These are phyloP conservation scores for Alternaria triticina DNA, from an alignment of 2,329 filamentous ascomycete species.

Conservation along the genomic window DNA sequence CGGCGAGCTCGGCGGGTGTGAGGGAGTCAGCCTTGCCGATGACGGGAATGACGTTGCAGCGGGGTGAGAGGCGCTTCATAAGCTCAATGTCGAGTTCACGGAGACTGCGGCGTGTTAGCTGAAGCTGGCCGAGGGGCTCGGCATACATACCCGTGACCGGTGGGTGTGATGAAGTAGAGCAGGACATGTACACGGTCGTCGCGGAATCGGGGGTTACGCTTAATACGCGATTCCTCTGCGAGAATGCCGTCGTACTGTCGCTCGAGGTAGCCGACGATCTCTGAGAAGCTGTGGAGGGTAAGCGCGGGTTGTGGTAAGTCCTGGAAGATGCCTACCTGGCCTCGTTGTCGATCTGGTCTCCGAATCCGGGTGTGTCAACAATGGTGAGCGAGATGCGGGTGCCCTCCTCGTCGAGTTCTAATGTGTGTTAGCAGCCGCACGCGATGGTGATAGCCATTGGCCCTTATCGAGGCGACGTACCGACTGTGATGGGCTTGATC, in stretches of 20 bases:
- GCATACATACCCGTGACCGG: constrained; percentile 79
- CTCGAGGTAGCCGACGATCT: constrained; percentile 98
- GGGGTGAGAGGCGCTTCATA: constrained; percentile 98
- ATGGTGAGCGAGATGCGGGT: constrained; percentile 98
- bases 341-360: constrained; percentile 99
- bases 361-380: constrained; percentile 97
- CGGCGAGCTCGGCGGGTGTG: constrained; percentile 92
- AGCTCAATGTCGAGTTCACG: constrained; percentile 99
- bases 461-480: constrained; percentile 59
- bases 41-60: constrained; percentile 98
- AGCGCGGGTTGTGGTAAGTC: constrained; percentile 14
- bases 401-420: constrained; percentile 94
- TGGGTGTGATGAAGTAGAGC: constrained; percentile 99
- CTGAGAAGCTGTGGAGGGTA: constrained; percentile 73
- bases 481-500: constrained; percentile 98
- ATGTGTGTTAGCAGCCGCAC: constrained; percentile 8
- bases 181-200: constrained; percentile 98
- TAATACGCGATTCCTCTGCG: constrained; percentile 98
- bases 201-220: constrained; percentile 99
- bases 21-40: constrained; percentile 98
- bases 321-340: constrained; percentile 69
- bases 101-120: constrained; percentile 64
- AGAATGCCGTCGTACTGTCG: constrained; percentile 99
- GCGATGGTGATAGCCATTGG: not conserved
- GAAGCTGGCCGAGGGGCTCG: not conserved